Conservation (phyloP, 169 alveolate genomes). For the Blepharisma undulans region DNA sequence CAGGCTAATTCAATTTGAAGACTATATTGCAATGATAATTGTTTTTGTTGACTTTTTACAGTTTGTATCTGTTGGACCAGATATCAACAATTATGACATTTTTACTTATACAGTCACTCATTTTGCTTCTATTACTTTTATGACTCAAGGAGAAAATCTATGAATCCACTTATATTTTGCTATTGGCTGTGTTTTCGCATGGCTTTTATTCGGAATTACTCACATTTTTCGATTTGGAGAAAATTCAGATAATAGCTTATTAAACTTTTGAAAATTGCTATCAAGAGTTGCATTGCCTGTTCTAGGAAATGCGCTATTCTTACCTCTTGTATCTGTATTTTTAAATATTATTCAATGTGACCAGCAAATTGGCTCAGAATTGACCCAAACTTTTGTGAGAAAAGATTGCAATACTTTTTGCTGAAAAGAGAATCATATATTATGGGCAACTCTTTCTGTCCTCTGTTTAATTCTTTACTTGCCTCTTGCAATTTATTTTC, state of each 20-base stretch:
- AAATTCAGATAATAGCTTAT: not conserved
- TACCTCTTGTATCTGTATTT: conserved; percentile 10
- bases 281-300: conserved; percentile 9
- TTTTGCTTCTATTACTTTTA: not conserved
- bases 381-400: not conserved
- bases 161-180: not conserved
- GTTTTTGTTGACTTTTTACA: conserved; percentile 3
- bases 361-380: not conserved
- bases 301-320: not conserved
- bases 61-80: not conserved
- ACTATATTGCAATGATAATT: not conserved
- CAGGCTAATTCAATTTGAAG: not conserved
- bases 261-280: not conserved
- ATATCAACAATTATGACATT: not conserved
- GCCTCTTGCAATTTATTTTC: not conserved
- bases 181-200: not conserved
- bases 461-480: not conserved
- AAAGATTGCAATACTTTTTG: not conserved
- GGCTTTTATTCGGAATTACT: not conserved
- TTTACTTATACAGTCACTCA: not conserved
- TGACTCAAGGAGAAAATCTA: not conserved
- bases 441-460: not conserved
- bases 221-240: not conserved
- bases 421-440: not conserved
- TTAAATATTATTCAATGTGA: not conserved